Evolutionary conservation across 495 filamentous ascomycete species (phyloP).

Genomic region (Physcia stellaris): DNA sequence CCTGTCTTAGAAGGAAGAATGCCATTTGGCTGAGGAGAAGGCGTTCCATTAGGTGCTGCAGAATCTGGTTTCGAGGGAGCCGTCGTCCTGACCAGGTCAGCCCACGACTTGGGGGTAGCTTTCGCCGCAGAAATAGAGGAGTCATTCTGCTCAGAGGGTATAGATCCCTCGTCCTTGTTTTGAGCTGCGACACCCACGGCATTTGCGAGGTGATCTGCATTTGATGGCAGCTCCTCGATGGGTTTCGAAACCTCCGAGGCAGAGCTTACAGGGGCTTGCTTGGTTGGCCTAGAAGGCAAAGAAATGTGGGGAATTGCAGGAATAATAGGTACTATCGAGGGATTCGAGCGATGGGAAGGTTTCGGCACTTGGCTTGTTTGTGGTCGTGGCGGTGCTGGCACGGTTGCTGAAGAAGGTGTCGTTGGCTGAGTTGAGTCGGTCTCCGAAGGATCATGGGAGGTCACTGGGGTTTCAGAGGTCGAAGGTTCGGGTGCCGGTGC

Average conservation of each 20-base stretch:
- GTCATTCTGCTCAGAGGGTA: constrained; percentile 16
- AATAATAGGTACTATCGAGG: constrained; percentile 53
- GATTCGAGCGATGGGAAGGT: constrained; percentile 23
- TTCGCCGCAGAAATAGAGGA: constrained; percentile 25
- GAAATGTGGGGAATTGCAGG: constrained; percentile 49
- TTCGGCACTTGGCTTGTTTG: constrained; percentile 29
- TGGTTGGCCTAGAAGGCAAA: constrained; percentile 26
- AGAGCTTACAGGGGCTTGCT: constrained; percentile 27
- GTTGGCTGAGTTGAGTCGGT: constrained; percentile 54
- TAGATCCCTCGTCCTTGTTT: background rate
- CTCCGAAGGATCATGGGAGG: constrained; percentile 54
- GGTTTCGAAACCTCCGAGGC: constrained; percentile 24
- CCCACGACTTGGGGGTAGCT: constrained; percentile 57
- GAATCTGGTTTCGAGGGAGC: constrained; percentile 18
- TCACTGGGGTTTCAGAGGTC: constrained; percentile 52
- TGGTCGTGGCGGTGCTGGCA: constrained; percentile 16
- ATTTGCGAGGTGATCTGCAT: constrained; percentile 12
- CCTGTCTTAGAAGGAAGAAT: constrained; percentile 36
- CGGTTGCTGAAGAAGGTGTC: constrained; percentile 46
- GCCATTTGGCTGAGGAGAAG: constrained; percentile 38
- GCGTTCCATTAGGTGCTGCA: too few species aligned
- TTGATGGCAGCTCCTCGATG: constrained; percentile 20
- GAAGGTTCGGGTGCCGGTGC: constrained; percentile 26
- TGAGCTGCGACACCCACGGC: constrained; percentile 2
- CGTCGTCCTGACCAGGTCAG: constrained; percentile 53